phyloP scores from a whole-genome alignment of 2,329 filamentous ascomycete genomes.

The Aureobasidium sp. region DNA sequence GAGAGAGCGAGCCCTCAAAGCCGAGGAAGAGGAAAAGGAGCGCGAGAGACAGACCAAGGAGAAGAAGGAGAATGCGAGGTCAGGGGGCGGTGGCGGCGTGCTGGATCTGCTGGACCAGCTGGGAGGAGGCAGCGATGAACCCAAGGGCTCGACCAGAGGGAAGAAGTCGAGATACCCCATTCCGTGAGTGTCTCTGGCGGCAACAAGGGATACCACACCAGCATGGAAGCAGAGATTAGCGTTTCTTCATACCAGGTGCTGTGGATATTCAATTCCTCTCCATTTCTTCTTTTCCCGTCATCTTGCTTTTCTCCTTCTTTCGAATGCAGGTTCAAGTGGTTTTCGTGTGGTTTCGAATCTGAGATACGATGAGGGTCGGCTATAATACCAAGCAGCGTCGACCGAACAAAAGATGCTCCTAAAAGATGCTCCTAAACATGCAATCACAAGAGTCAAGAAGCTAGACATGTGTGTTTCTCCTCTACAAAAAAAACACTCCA shows the following conservation, averaged over 20 bases:
- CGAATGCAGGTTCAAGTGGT: too few relatives aligned
- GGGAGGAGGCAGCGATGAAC: background rate
- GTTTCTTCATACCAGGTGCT: background rate
- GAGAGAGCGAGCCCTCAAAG: slow-evolving; percentile 25
- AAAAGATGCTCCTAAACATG: too few relatives aligned
- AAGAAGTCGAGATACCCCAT: slow-evolving; percentile 10
- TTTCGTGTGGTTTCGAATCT: too few relatives aligned
- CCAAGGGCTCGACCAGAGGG: background rate
- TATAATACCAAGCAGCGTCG: too few relatives aligned
- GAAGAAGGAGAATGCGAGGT: slow-evolving; percentile 15
- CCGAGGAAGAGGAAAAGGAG: slow-evolving; percentile 25
- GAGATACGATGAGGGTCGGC: too few relatives aligned
- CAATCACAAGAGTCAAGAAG: too few relatives aligned
- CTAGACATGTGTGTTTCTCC: too few relatives aligned
- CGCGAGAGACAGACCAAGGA: slow-evolving; percentile 18
- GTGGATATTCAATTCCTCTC: background rate
- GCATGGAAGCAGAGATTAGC: background rate
- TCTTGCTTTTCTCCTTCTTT: too few relatives aligned
- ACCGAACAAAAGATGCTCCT: too few relatives aligned
- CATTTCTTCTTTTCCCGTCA: background rate
- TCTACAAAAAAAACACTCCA: too few relatives aligned
- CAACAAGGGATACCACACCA: too few relatives aligned
- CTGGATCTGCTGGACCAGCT: background rate
- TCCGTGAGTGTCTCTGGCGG: background rate
- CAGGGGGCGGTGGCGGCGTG: background rate